Evolutionary conservation across 2,329 filamentous ascomycete species (phyloP), one percentile per base, ranked within the genome.

Genomic region (Sporothrix pallida): DNA sequence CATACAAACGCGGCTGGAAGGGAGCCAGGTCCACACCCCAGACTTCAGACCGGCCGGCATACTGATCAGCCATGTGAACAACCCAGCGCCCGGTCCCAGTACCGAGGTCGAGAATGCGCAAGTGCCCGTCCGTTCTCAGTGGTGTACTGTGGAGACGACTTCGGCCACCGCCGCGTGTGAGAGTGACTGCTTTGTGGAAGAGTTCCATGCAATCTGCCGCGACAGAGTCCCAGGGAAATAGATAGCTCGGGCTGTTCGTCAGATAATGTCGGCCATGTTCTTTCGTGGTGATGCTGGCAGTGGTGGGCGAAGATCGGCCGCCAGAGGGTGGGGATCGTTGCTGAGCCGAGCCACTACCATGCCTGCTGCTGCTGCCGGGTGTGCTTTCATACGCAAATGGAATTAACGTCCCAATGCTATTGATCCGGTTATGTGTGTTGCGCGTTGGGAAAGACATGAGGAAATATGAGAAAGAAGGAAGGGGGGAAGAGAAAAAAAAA

Each of bases 71-170:
- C 83, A 97, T 92, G 77, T 95, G 92, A 78, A 97, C 93, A 56
- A 92, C 89, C 95, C 95, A 98, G 75, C 97, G 95, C 54, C 94
- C 94, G 0, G 94, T 97, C 23, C 95, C 95, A 76, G 92, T 95
- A 58, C 94, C 95, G 72, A 97, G 80, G 78, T 92, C 90, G 58
- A 92, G 80, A 67, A 92, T 85, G 44, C 71, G 74, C 26, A 75
- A 71, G 68, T 75, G 74, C n/a, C 74, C 48, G 73, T 74, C n/a
- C 44, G 58, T 37, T 72, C 74, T 48, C 71, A 83, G 82, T 1
- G 83, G 82, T 1, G 79, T 77, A 23, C 70, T 77, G 50, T 81
- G 80, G 12, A 82, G 72, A n/a, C 56, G 78, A 1, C 85, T 81
- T 52, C 86, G 42, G 42, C 62, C 31, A 6, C 65, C 46, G 26